Percentiles rank a stretch among this genome's conserved stretches.
These are phyloP conservation scores for Nakaseomyces uthaithaninus DNA, from an alignment of 1,139 yeast species.

Conservation along the genomic window DNA sequence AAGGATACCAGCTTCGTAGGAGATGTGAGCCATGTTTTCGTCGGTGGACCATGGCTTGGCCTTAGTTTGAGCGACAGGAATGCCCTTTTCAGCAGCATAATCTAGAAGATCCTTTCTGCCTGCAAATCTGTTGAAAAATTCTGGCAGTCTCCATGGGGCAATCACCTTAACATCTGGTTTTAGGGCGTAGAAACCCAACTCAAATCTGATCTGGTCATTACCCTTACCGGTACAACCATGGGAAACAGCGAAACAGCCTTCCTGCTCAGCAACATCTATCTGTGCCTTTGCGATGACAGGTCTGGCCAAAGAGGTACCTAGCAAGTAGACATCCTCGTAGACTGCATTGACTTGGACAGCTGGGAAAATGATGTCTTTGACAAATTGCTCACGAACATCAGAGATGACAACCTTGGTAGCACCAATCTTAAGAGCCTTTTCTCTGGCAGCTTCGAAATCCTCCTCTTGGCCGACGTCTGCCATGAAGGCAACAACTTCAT, in stretches of 20 bases:
- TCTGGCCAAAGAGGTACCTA: constrained; percentile 96
- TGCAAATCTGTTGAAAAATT: constrained; percentile 87
- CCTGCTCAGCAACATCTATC: constrained; percentile 90
- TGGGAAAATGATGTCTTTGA: constrained; percentile 83
- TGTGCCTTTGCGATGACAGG: constrained; percentile 98
- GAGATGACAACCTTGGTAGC: constrained; percentile 91
- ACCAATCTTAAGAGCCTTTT: constrained; percentile 92
- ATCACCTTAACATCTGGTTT: constrained; percentile 95
- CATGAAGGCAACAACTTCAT: constrained; percentile 95
- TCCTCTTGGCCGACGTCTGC: constrained; percentile 99
- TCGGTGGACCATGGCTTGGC: constrained; percentile 99
- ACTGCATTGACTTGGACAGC: constrained; percentile 96
- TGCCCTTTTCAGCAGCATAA: constrained; percentile 82
- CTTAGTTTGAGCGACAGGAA: constrained; percentile 94
- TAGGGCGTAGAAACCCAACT: constrained; percentile 90
- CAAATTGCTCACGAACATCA: constrained; percentile 92
- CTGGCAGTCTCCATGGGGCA: constrained; percentile 99
- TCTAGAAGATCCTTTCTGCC: constrained; percentile 95
- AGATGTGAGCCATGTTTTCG: constrained; percentile 97
- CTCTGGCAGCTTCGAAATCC: constrained; percentile 95
- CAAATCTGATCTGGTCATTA: constrained; percentile 97
- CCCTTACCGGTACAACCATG: constrained; percentile 99
- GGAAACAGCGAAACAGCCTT: constrained; percentile 96
- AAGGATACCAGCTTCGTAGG: constrained; percentile 96
- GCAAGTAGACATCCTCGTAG: constrained; percentile 89